Conservation (phyloP, 1,284 basidiomycete genomes). For the Anthracocystis walkeri region DNA sequence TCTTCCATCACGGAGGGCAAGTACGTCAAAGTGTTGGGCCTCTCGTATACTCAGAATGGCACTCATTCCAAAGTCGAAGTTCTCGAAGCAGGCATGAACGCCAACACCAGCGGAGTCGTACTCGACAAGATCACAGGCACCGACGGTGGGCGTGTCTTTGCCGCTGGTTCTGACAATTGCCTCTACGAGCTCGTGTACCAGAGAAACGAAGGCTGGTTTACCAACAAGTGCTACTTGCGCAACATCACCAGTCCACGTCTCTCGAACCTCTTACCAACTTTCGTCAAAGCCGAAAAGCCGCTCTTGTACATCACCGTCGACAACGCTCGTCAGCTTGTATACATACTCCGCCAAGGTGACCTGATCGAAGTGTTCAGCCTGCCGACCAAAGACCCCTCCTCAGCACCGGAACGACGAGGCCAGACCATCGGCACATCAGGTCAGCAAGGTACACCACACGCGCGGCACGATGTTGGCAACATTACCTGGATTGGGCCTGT, state of each 20-base stretch:
- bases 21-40: constrained; percentile 85
- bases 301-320: constrained; percentile 62
- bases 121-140: constrained; percentile 87
- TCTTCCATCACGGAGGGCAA: constrained; percentile 72
- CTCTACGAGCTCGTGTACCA: constrained; percentile 95
- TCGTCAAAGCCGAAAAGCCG: constrained; percentile 74
- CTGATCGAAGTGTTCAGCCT: constrained; percentile 65
- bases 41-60: constrained; percentile 73
- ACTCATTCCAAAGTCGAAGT: constrained; percentile 77
- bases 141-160: constrained; percentile 86
- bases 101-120: constrained; percentile 77
- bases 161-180: constrained; percentile 85
- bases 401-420: constrained; percentile 58
- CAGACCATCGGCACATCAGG: constrained; percentile 63
- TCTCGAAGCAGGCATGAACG: constrained; percentile 87
- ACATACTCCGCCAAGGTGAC: constrained; percentile 61
- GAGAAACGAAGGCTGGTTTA: constrained; percentile 92
- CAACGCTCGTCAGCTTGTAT: constrained; percentile 58
- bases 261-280: constrained; percentile 67
- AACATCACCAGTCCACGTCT: constrained; percentile 75
- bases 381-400: constrained; percentile 55
- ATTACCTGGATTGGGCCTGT: constrained; percentile 64
- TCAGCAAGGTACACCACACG: constrained; percentile 62
- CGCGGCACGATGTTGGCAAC: constrained; percentile 55
- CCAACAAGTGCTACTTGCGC: constrained; percentile 78